Base-by-base conservation (phyloP, 306 rosid species). In the Castanea crenata region DNA sequence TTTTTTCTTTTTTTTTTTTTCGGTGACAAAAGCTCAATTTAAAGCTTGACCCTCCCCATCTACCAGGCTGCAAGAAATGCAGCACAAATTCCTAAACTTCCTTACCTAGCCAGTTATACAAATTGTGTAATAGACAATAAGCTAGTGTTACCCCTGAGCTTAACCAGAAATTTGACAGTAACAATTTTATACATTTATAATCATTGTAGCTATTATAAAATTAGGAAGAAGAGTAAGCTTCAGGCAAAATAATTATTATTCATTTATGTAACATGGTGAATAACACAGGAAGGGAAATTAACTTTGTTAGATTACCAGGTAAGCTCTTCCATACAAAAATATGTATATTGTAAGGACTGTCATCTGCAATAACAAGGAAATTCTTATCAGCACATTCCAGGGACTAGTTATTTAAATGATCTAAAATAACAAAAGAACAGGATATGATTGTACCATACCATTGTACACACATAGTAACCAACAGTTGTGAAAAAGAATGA, bases 401-500 rank as follows among this genome's bases (percentile, higher is more conserved):
- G n/a, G 75, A 69, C 27, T 23, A 32, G 46, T 80, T 65, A 61
- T 76, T 13, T 14, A 38, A 41, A 69, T 21, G 21, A 80, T 23
- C 46, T 63, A 56, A 1, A 69, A 56, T 23, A 19, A 19, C 13
- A 25, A 41, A 4, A 71, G 57, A 69, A 62, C 27, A 38, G 74
- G 51, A 14, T 27, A 34, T 64, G 73, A 67, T 58, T 32, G 25
- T 23, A 82, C 67, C 75, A 55, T 86, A 95, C 98, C 99, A 95
- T 95, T 52, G 98, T 92, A 85, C 99, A 95, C 61, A 93, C 96
- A 56, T 95, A 95, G 85, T 78, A 95, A 61, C 99, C 98, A 87
- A 95, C 97, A 15, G 99, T 95, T 69, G 99, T 95, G 91, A 85
- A 90, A 87, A 73, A 95, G 92, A 90, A 95, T 74, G 99, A 95